Evolutionary conservation across 23 red algal genomes (phyloP).

Genomic region (Gracilaria domingensis): DNA sequence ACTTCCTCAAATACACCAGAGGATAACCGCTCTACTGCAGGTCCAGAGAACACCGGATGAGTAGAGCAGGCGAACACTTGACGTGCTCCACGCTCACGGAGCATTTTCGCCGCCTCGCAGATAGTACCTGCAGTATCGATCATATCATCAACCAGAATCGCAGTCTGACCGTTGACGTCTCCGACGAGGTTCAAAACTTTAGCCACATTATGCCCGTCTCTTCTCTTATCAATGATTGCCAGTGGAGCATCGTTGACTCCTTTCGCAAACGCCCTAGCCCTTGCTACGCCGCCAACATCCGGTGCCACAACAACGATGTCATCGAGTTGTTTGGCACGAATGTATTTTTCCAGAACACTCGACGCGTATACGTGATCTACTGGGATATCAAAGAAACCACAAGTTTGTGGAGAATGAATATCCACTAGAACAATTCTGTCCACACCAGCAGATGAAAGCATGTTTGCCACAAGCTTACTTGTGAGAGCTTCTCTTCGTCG

Average conservation of each 20-base stretch:
- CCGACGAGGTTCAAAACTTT: conserved; percentile 97
- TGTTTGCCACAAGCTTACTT: conserved; percentile 94
- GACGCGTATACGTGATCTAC: conserved; percentile 97
- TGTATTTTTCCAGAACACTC: conserved; percentile 83
- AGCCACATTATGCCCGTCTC: conserved; percentile 83
- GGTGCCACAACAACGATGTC: conserved; percentile 95
- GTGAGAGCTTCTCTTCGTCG: conserved; percentile 94
- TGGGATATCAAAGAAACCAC: conserved; percentile 99
- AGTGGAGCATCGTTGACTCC: conserved; percentile 89
- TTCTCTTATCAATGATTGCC: conserved; percentile 98
- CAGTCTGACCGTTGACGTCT: conserved; percentile 89
- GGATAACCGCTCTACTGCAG: conserved; percentile 91
- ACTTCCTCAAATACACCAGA: conserved; percentile 97
- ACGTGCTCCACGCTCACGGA: conserved; percentile 80
- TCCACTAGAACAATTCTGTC: conserved; percentile 95
- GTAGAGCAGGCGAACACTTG: conserved; percentile 93
- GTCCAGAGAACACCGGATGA: conserved; percentile 92
- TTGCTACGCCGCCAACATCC: conserved; percentile 95
- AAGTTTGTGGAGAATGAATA: conserved; percentile 99
- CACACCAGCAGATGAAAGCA: conserved; percentile 90
- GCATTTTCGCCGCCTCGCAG: conserved; percentile 82
- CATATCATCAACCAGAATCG: conserved; percentile 98
- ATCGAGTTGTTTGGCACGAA: conserved; percentile 64
- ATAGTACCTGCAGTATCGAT: conserved; percentile 98
- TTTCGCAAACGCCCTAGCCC: conserved; percentile 96